These are phyloP conservation scores for Ziziphus jujuba DNA, from an alignment of 306 rosid genomes.

Conservation along the genomic window DNA sequence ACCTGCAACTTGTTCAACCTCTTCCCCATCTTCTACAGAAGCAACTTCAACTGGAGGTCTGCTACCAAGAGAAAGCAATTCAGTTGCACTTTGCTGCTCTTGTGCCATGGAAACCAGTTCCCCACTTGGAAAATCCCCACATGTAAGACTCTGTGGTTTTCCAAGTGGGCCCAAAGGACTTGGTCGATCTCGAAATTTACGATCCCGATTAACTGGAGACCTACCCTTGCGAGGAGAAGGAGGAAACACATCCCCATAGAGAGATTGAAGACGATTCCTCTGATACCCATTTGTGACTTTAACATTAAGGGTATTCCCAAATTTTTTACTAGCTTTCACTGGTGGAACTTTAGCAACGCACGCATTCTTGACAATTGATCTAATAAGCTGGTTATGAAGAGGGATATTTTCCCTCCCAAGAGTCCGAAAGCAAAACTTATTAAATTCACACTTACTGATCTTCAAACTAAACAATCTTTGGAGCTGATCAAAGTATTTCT, in stretches of 20 bases:
- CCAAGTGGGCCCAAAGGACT: slow-evolving; percentile 56
- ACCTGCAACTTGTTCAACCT: slow-evolving; percentile 85
- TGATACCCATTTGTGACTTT: slow-evolving; percentile 49
- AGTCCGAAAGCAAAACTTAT: slow-evolving; percentile 55
- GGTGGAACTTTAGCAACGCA: slow-evolving; percentile 73
- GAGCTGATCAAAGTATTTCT: slow-evolving; percentile 70
- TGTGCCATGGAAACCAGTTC: slow-evolving; percentile 50
- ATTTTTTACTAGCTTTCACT: slow-evolving; percentile 30
- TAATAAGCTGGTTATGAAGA: slow-evolving; percentile 78
- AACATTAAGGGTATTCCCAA: slow-evolving; percentile 33
- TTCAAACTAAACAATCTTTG: slow-evolving; percentile 58
- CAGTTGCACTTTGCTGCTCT: slow-evolving; percentile 90
- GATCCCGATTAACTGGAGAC: slow-evolving; percentile 46
- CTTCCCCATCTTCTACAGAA: slow-evolving; percentile 99
- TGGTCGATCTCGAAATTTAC: slow-evolving; percentile 49
- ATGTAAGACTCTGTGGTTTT: slow-evolving; percentile 49
- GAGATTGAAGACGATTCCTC: slow-evolving; percentile 43
- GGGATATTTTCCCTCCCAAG: slow-evolving; percentile 77
- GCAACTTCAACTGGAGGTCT: slow-evolving; percentile 79
- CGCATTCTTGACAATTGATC: slow-evolving; percentile 72
- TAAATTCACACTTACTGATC: slow-evolving; percentile 73
- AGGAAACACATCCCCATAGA: slow-evolving; percentile 47
- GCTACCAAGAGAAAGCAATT: slow-evolving; percentile 90
- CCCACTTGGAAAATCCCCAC: no score
- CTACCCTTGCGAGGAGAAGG: slow-evolving; percentile 49